These are phyloP conservation scores for Crithidia fasciculata DNA, from an alignment of 208 protist species.

Conservation along the genomic window DNA sequence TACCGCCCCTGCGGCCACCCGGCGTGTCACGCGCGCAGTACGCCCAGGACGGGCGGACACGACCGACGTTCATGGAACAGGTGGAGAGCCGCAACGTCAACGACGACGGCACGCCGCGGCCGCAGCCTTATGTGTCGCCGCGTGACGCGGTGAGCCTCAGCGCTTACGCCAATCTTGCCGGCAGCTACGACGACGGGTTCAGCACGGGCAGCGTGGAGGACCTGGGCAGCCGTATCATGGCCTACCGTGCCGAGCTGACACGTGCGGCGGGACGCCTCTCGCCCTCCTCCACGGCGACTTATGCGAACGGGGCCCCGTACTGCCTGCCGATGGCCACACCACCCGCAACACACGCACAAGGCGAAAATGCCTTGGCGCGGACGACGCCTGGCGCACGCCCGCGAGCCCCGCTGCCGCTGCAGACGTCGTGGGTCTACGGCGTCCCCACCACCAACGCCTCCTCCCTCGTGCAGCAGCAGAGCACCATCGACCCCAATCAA, in stretches of 20 bases:
- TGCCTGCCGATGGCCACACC: conserved; percentile 32
- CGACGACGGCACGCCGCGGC: not conserved
- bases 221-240: conserved; percentile 40
- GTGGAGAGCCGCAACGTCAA: not conserved
- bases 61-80: not conserved
- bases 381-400: not conserved
- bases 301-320: conserved; percentile 30
- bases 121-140: conserved; percentile 39
- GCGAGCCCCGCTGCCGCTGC: conserved; percentile 20
- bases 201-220: conserved; percentile 2
- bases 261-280: conserved; percentile 34
- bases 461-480: conserved; percentile 20
- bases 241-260: conserved; percentile 48
- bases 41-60: not conserved
- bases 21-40: conserved; percentile 34
- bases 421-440: conserved; percentile 74
- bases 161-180: conserved; percentile 40
- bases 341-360: not conserved
- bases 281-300: conserved; percentile 22
- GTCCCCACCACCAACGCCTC: conserved; percentile 35
- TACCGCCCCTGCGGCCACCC: conserved; percentile 39
- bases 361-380: not conserved
- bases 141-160: conserved; percentile 55
- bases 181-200: conserved; percentile 23
- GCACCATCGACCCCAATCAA: conserved; percentile 8